Base-by-base conservation (phyloP, 2,329 filamentous ascomycete species). In the Arthrinium phaeospermum region DNA sequence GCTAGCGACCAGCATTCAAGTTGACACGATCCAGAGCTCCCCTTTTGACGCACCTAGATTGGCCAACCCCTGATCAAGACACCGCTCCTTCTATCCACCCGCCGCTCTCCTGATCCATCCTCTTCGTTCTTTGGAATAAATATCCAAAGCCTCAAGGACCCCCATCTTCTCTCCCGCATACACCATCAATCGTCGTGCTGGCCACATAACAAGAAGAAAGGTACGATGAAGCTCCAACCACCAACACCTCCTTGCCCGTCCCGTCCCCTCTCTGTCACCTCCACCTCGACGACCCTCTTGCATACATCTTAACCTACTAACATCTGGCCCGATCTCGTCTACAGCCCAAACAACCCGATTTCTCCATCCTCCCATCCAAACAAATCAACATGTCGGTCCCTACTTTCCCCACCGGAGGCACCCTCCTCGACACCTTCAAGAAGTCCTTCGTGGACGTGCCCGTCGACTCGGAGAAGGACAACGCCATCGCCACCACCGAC, bases 361-460 rank as follows among this genome's bases (percentile, higher is more conserved):
- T 22, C 46, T 34, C 41, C 64, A 5, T 70, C 37, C 71, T 72
- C 73, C 57, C 45, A 44, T 71, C 67, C 27, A 69, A 61, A 72
- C 70, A 71, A 68, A 61, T 4, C 78, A 85, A 78, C 79, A 91
- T 91, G 89, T 85, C 89, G 75, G 79, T 85, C 77, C 79, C 81
- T 73, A 79, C 82, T 69, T 85, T 88, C 76, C 91, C 92, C 72
- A 83, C 89, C 68, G 92, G 91, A 76, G 89, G 89, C 78, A 98
- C 95, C 79, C 95, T 95, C 86, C 92, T 98, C 84, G 91, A 97
- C 81, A 93, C 91, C 78, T 88, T 97, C 83, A 93, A 93, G 86
- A 89, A 89, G 82, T 96, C 93, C 78, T 99, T 98, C 86, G 87
- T 89, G 75, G 90, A 96, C 78, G 96, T 98, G 71, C 91, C 93